phyloP scores from a whole-genome alignment of 768 basidiomycete species.

The Guyanaporus albipodus region DNA sequence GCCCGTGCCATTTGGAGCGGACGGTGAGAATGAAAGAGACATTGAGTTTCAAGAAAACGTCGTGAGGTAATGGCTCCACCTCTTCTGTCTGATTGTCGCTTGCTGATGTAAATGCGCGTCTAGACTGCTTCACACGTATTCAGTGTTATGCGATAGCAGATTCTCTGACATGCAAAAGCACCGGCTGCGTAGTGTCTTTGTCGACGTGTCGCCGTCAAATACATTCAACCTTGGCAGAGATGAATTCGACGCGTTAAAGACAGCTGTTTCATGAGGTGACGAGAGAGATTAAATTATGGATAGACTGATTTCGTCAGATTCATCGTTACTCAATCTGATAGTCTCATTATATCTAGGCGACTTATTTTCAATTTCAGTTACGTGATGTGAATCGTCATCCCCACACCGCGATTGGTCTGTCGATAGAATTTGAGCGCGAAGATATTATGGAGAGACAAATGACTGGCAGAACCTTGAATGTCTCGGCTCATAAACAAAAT shows the following conservation, averaged over 20 bases:
- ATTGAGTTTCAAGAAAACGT: conserved; percentile 64
- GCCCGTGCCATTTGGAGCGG: conserved; percentile 61
- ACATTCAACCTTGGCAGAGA: conserved; percentile 29
- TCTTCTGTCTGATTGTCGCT: not conserved
- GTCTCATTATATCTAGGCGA: conserved; percentile 26
- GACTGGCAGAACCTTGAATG: conserved; percentile 14
- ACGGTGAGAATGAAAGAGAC: conserved; percentile 64
- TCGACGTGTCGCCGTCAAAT: conserved; percentile 10
- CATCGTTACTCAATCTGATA: conserved; percentile 13
- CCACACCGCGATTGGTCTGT: conserved; percentile 16
- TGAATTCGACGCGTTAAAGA: conserved; percentile 22
- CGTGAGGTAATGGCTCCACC: conserved; percentile 37
- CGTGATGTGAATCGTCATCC: conserved; percentile 20
- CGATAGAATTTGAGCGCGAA: conserved; percentile 9
- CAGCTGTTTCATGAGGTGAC: conserved; percentile 22
- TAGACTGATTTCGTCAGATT: conserved; percentile 11
- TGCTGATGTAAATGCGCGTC: not conserved
- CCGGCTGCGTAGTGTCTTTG: conserved; percentile 27
- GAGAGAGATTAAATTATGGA: conserved; percentile 7
- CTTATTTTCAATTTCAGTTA: conserved; percentile 22
- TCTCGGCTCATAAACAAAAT: conserved; percentile 10
- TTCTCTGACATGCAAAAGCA: conserved; percentile 31
- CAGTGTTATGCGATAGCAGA: conserved; percentile 36
- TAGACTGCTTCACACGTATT: conserved; percentile 54
- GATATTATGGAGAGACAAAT: not conserved